Evolutionary conservation across 1,139 yeast genomes (phyloP), one percentile per base, ranked within the genome.

Genomic region (Pichia sp.): DNA sequence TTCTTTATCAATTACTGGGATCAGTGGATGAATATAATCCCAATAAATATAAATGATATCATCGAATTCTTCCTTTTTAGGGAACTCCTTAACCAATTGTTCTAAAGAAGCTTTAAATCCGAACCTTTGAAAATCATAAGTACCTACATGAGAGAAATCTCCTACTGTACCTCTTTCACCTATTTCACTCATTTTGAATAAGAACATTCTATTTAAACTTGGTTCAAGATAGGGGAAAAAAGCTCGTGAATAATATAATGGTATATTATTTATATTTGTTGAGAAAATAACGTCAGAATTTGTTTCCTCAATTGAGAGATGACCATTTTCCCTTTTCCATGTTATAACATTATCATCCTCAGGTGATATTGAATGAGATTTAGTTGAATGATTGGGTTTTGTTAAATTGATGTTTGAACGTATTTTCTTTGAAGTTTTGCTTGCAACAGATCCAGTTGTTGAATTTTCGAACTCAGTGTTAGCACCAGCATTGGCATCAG

Each of bases 201-300:
- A 18, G 4, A 47, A 17, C 36, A 48, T 30, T 26, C 46, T 38
- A 25, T 48, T 47, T 12, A 48, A 33, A 18, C 47, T 35, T 15
- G 49, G 45, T 31, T 47, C 52, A 22, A 49, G 30, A 34, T 36
- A 49, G 1, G 51, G 52, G 17, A 41, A 43, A 26, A 49, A 49
- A 5, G 49, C 49, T 9, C 48, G 34, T 5, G 52, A 47, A 33
- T 47, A 43, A 21, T 48, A 48, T 17, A 48, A 21, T 2, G 47
- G 43, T 2, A 34, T 37, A 20, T 32, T 36, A 24, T 31, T 33
- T 4, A 31, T 24, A 24, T 34, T 42, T 20, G 45, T 39, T 8
- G 12, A 23, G 8, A 44, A 44, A 8, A 12, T 19, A 1, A 40
- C 34, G 10, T 34, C 26, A 22, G 18, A 20, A 28, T 28, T 20